Conservation (phyloP, 441 rosid species). For the Metrosideros polymorpha region DNA sequence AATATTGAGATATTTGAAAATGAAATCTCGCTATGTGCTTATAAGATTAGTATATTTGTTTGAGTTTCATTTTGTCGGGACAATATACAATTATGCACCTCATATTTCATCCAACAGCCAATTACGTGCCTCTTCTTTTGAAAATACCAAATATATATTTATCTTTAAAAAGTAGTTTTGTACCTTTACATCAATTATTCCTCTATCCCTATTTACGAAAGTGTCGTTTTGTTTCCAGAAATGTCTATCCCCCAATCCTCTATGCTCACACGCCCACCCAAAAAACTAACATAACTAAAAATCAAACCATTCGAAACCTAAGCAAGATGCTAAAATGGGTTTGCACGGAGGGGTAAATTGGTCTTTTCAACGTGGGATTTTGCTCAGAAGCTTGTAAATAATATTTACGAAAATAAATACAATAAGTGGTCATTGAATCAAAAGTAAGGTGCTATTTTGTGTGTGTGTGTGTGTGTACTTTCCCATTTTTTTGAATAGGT, state of each 20-base stretch:
- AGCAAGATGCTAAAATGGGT: background rate
- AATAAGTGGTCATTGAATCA: background rate
- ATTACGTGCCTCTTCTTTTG: background rate
- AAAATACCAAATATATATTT: background rate
- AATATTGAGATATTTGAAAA: background rate
- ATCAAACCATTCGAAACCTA: background rate
- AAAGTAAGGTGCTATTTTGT: background rate
- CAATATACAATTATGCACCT: background rate
- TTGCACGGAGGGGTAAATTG: background rate
- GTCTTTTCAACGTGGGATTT: background rate
- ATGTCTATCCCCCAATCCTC: no score
- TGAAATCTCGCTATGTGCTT: background rate
- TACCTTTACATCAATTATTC: no score
- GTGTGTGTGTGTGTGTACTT: background rate
- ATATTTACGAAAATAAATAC: background rate
- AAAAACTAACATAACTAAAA: no score
- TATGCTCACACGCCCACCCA: no score
- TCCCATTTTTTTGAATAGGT: background rate
- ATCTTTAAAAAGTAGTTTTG: no score
- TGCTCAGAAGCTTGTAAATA: background rate
- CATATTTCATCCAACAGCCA: background rate
- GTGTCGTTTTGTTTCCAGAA: no score
- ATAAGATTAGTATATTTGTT: background rate
- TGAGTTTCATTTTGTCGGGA: background rate
- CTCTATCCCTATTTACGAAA: no score